phyloP scores from a whole-genome alignment of 169 alveolate genomes.

The Plasmodium cynomolgi region DNA sequence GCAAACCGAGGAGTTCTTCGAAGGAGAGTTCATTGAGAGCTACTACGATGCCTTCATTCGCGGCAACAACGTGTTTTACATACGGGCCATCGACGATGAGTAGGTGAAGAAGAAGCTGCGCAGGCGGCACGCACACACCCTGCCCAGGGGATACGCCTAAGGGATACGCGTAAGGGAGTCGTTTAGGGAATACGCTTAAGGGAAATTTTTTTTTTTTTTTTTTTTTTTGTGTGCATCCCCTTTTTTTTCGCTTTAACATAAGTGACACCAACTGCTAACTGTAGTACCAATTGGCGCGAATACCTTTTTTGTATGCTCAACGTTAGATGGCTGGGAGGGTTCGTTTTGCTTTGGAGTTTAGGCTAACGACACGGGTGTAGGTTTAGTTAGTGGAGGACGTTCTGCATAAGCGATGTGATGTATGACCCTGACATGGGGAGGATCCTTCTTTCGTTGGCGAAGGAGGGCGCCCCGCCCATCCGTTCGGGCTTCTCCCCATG shows the following conservation, averaged over 20 bases:
- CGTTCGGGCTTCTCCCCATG: no score
- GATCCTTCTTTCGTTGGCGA: no score
- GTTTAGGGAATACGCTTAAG: no score
- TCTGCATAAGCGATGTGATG: no score
- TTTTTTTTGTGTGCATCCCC: no score
- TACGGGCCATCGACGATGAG: constrained; percentile 70
- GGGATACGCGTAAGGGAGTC: no score
- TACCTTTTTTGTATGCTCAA: background rate
- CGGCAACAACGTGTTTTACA: constrained; percentile 88
- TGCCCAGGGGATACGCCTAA: background rate
- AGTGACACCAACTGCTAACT: background rate
- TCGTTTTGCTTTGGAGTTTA: no score
- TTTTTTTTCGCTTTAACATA: background rate
- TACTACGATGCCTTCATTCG: constrained; percentile 90
- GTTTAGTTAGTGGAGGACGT: no score
- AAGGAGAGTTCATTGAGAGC: constrained; percentile 84
- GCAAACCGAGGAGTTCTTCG: constrained; percentile 86
- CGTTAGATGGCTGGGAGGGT: background rate
- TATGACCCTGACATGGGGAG: no score
- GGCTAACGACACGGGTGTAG: no score
- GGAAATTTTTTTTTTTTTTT: no score
- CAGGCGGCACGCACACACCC: background rate
- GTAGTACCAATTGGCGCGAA: background rate
- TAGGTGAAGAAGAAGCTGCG: background rate
- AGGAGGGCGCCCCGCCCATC: no score